Conservation (phyloP, 2,329 filamentous ascomycete genomes). For the Lasiodiplodia sp. region DNA sequence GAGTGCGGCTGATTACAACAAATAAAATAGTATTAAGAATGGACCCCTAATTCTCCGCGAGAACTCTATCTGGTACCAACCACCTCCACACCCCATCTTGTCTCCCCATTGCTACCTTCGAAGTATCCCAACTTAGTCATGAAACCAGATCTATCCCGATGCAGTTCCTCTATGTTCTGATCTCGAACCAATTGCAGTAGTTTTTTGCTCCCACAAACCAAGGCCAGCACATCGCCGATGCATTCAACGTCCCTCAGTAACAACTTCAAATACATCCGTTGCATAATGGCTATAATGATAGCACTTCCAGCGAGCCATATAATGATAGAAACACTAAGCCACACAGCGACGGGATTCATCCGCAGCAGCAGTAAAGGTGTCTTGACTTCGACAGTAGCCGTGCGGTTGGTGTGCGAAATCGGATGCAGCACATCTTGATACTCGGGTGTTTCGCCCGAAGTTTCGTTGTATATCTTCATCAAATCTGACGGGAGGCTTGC, state of each 20-base stretch:
- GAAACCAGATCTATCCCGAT: background rate
- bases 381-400: background rate
- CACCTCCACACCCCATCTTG: background rate
- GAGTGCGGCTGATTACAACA: too few relatives aligned
- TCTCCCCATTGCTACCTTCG: background rate
- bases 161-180: background rate
- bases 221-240: background rate
- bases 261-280: background rate
- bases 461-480: background rate
- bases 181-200: background rate
- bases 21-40: too few relatives aligned
- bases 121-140: background rate
- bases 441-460: background rate
- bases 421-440: background rate
- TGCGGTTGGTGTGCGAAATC: background rate
- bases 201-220: background rate
- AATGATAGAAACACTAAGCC: background rate
- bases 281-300: background rate
- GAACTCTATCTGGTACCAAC: background rate
- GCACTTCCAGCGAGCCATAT: background rate
- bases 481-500: slow-evolving; percentile 17
- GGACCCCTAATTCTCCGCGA: too few relatives aligned
- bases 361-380: background rate
- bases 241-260: background rate
- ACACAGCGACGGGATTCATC: background rate